Evolutionary conservation across 305 asterid species (phyloP).

Genomic region (Fraxinus velutina): DNA sequence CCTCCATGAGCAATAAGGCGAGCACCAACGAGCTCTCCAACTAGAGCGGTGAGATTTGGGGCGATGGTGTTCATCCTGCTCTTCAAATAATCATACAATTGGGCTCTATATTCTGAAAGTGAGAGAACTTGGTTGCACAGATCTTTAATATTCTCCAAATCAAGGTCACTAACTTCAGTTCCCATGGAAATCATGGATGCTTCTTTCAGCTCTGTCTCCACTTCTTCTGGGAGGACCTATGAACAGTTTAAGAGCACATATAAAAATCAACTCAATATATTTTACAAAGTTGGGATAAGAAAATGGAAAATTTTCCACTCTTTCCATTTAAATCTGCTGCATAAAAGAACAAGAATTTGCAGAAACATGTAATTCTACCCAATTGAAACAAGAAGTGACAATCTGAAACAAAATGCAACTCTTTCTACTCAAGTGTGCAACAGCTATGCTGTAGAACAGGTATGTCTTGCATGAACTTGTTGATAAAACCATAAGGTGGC

Average conservation of each 20-base stretch:
- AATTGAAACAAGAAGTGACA: background rate
- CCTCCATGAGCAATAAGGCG: conserved; percentile 98
- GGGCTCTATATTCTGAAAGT: conserved; percentile 89
- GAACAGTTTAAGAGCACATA: conserved; percentile 13
- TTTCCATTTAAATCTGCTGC: background rate
- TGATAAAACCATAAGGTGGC: background rate
- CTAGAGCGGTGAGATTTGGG: conserved; percentile 94
- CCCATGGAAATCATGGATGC: conserved; percentile 94
- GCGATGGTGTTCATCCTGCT: conserved; percentile 97
- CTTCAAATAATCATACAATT: conserved; percentile 74
- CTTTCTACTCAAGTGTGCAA: background rate
- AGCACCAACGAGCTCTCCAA: conserved; percentile 98
- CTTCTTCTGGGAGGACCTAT: conserved; percentile 78
- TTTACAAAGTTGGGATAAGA: background rate
- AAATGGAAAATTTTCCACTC: background rate
- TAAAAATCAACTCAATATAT: background rate
- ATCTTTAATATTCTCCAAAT: conserved; percentile 81
- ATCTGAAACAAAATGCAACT: background rate
- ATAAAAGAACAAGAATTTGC: background rate
- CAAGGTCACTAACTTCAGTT: conserved; percentile 92
- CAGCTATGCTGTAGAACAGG: background rate
- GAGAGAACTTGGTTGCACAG: conserved; percentile 89
- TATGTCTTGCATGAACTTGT: background rate
- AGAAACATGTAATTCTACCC: background rate
- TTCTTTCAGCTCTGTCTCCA: conserved; percentile 76